Base-by-base conservation (phyloP, 1,139 yeast genomes). In the Kodamaea sp. region DNA sequence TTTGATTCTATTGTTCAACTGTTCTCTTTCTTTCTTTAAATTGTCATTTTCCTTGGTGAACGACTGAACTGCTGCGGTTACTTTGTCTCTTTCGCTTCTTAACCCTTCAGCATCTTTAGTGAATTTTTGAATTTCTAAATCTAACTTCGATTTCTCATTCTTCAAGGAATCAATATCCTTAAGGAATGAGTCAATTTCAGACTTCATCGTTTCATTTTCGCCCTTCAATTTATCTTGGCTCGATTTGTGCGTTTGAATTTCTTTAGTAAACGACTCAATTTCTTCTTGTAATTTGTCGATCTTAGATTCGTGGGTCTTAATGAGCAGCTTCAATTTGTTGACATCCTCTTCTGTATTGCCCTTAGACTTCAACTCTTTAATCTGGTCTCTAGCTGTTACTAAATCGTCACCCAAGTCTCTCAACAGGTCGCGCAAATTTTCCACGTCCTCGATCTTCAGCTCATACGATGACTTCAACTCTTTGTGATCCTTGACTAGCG, bases 321-420 rank as follows among this genome's bases (percentile, higher is more conserved):
- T 28, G 3, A 40, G 22, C 13, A 28, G 26, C 18, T 35, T 24
- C 27, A 19, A n/a, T 2, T 20, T 23, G 2, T 35, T 23, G 9
- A 5, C 15, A 3, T 18, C 10, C 18, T 18, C 15, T 20, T 28
- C 11, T 29, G 31, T 34, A 15, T 41, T 29, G 10, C 34, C 18
- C n/a, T 21, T 15, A 5, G 25, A 32, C 35, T 47, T 53, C 35
- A 53, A 46, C 11, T 45, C 51, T 35, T 64, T 61, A 13, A 65
- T 41, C 37, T 66, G 48, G 25, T 74, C 80, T 40, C 68, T 68
- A 0, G 80, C 69, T 2, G 67, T 63, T 0, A 87, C 94, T 16
- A 87, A 65, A 32, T 86, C 94, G 48, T 83, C 76, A 1, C 96
- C 96, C 14, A 88, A 71, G 32, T 76, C 78, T 45, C 74, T 75